A percentile compares a stretch with the other conserved stretches of the same genome.
phyloP scores from a whole-genome alignment of 495 filamentous ascomycete genomes.

The Neurospora sp. region DNA sequence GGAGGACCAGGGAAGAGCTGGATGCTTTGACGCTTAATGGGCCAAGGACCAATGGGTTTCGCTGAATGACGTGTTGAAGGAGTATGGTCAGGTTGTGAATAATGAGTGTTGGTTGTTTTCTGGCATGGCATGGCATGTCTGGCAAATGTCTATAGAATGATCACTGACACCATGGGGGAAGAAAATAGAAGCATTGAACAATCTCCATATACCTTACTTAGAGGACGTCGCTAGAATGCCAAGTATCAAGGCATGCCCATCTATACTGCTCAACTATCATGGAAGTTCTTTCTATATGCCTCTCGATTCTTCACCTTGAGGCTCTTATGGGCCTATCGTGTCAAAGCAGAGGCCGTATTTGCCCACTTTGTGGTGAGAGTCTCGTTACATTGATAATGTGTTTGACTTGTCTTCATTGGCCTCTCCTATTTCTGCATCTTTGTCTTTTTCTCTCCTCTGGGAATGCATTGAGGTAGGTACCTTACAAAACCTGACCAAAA shows the following conservation, averaged over 20 bases:
- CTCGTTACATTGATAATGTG: too few species aligned
- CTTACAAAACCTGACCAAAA: neutral
- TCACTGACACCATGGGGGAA: neutral
- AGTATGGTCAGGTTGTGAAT: neutral
- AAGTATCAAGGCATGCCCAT: neutral
- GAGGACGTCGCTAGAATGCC: neutral
- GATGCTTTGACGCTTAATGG: constrained; percentile 41
- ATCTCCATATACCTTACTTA: neutral
- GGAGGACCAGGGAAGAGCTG: constrained; percentile 65
- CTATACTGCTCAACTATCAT: neutral
- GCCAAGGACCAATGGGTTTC: constrained; percentile 24
- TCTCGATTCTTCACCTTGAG: neutral
- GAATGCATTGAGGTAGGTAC: neutral
- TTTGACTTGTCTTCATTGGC: neutral
- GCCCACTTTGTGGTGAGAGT: too few species aligned
- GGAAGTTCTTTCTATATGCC: neutral
- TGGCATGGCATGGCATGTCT: neutral
- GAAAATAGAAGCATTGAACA: neutral
- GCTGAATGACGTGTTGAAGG: constrained; percentile 7
- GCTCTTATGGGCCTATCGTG: neutral
- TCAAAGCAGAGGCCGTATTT: too few species aligned
- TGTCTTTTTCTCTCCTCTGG: neutral
- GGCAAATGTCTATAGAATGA: neutral
- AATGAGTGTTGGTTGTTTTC: neutral
- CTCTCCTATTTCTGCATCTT: neutral